phyloP scores from a whole-genome alignment of 371 early-diverging fungal species.

The Zychaea mexicana region DNA sequence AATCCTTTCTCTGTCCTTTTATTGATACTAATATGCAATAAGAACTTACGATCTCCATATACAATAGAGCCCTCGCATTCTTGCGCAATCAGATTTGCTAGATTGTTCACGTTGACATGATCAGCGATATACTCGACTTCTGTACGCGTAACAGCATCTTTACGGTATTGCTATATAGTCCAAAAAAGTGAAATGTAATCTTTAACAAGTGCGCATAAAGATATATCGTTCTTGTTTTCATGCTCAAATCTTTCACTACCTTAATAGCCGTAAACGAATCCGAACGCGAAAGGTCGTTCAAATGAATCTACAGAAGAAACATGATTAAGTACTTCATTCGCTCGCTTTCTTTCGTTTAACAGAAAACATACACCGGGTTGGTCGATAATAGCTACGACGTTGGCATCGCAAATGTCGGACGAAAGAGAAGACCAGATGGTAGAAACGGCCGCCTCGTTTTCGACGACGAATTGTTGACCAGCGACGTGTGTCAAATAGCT shows the following conservation, averaged over 20 bases:
- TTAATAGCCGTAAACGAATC: conserved; percentile 32
- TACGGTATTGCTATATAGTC: conserved; percentile 25
- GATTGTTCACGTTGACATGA: conserved; percentile 32
- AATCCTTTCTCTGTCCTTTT: not conserved
- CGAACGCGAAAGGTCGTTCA: conserved; percentile 34
- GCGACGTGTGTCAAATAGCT: conserved; percentile 27
- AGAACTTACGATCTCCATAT: not conserved
- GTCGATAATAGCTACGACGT: conserved; percentile 43
- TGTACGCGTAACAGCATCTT: conserved; percentile 27
- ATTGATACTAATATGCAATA: not conserved
- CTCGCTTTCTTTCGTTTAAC: not conserved
- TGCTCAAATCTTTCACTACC: conserved; percentile 22
- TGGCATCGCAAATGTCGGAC: conserved; percentile 38
- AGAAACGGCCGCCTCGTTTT: conserved; percentile 28
- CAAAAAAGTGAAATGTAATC: not conserved
- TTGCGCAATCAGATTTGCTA: conserved; percentile 31
- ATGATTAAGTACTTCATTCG: not conserved
- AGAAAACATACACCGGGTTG: conserved; percentile 51
- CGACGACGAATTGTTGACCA: conserved; percentile 34
- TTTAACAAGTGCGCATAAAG: no score
- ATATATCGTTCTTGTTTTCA: not conserved
- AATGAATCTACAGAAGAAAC: conserved; percentile 33
- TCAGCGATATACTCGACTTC: conserved; percentile 41
- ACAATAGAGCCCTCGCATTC: conserved; percentile 29
- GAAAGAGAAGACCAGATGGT: conserved; percentile 31